Conservation (phyloP, 306 rosid genomes). For the Sechiopsis laciniata region DNA sequence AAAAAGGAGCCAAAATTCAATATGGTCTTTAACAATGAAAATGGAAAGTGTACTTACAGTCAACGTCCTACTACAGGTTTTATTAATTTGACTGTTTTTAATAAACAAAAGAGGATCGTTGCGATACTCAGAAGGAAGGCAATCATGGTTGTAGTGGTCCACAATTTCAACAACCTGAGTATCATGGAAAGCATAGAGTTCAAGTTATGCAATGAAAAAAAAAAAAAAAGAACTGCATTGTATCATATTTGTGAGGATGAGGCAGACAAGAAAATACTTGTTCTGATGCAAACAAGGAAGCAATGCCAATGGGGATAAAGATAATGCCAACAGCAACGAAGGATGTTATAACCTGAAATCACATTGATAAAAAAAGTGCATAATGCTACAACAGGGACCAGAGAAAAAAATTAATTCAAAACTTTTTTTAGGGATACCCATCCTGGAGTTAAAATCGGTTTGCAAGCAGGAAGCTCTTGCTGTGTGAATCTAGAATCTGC, state of each 20-base stretch:
- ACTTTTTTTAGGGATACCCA: slow-evolving; percentile 41
- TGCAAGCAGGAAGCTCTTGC: slow-evolving; percentile 94
- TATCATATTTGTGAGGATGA: neutral
- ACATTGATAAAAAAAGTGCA: neutral
- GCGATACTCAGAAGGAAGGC: slow-evolving; percentile 39
- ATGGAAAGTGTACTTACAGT: slow-evolving; percentile 45
- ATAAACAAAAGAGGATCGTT: slow-evolving; percentile 36
- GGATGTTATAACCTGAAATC: slow-evolving; percentile 53
- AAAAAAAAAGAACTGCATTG: neutral
- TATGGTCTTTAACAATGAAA: slow-evolving; percentile 1
- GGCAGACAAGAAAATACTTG: slow-evolving; percentile 35
- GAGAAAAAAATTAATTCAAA: neutral
- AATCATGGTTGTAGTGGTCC: slow-evolving; percentile 48
- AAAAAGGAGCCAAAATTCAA: neutral
- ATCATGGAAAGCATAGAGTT: slow-evolving; percentile 14
- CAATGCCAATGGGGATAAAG: slow-evolving; percentile 69
- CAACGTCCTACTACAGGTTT: slow-evolving; percentile 50
- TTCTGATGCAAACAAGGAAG: slow-evolving; percentile 65
- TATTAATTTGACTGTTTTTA: slow-evolving; percentile 37
- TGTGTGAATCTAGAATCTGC: slow-evolving; percentile 79
- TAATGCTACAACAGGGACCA: neutral
- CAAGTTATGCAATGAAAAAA: neutral
- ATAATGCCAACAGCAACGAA: slow-evolving; percentile 51
- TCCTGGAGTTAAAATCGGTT: slow-evolving; percentile 83
- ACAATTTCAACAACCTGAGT: slow-evolving; percentile 61